These are phyloP conservation scores for Podaxis mareebaensis DNA, from an alignment of 768 basidiomycete species.

Conservation along the genomic window DNA sequence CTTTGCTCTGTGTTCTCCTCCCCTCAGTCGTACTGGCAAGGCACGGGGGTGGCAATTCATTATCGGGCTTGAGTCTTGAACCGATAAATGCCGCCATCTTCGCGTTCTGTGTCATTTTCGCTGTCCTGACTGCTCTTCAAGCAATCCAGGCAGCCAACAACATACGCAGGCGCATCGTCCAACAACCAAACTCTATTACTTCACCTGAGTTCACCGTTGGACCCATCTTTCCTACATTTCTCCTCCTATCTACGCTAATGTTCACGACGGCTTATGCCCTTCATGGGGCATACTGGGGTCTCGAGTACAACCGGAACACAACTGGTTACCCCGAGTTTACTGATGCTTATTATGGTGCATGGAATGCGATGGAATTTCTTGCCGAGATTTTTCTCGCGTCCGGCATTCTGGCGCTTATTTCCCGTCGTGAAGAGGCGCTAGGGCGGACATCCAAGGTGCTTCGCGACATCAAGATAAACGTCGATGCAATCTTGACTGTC, in stretches of 20 bases:
- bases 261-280: neutral
- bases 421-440: neutral
- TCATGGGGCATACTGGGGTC: neutral
- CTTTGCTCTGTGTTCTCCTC: neutral
- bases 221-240: slow-evolving; percentile 1
- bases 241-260: neutral
- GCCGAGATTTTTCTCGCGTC: neutral
- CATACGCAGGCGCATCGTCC: neutral
- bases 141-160: neutral
- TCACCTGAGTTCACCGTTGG: slow-evolving; percentile 1
- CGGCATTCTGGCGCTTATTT: neutral
- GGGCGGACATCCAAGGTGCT: neutral
- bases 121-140: neutral
- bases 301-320: neutral
- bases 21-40: neutral
- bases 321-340: neutral
- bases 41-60: neutral
- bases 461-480: neutral
- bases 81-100: slow-evolving; percentile 5
- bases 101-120: neutral
- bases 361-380: neutral
- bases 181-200: neutral
- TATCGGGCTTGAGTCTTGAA: neutral
- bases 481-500: neutral
- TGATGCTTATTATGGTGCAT: neutral